A percentile compares a stretch with the other conserved stretches of the same genome.
phyloP scores from a whole-genome alignment of 1,284 basidiomycete genomes.

The Erythrobasidium hasegawianum region DNA sequence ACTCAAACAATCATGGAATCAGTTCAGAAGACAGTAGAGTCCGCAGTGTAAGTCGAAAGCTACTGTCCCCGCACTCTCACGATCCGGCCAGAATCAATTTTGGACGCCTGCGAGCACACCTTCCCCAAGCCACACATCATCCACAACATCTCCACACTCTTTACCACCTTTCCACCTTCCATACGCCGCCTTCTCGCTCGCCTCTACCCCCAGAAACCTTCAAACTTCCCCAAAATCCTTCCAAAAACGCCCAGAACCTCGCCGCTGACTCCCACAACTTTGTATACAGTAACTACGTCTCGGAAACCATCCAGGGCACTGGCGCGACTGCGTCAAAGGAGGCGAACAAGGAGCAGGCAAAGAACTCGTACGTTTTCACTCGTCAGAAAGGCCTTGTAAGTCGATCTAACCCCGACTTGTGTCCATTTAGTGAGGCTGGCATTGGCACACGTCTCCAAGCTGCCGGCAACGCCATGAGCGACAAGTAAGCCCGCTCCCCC shows the following conservation, averaged over 20 bases:
- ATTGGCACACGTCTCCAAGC: background rate
- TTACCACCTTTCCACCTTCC: too few relatives aligned
- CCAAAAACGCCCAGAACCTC: too few relatives aligned
- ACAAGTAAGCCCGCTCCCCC: background rate
- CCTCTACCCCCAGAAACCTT: too few relatives aligned
- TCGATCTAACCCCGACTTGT: too few relatives aligned
- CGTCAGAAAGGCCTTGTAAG: too few relatives aligned
- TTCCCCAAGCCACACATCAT: too few relatives aligned
- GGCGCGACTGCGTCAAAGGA: slow-evolving; percentile 28
- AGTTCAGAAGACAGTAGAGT: background rate
- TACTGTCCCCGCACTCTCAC: background rate
- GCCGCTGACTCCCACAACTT: too few relatives aligned
- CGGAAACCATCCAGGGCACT: slow-evolving; percentile 27
- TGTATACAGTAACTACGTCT: slow-evolving; percentile 27
- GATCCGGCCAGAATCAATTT: too few relatives aligned
- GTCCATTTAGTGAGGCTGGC: background rate
- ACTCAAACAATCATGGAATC: background rate
- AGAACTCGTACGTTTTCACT: background rate
- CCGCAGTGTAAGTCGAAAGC: background rate
- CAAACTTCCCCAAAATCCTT: too few relatives aligned
- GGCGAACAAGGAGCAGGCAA: slow-evolving; percentile 20
- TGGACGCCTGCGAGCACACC: too few relatives aligned
- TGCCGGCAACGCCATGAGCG: background rate
- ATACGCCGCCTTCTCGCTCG: too few relatives aligned
- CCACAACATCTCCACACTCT: too few relatives aligned